A percentile compares a stretch with the other conserved stretches of the same genome.
Evolutionary conservation across 495 filamentous ascomycete genomes (phyloP).

Genomic region (Xylaria bambusicola): DNA sequence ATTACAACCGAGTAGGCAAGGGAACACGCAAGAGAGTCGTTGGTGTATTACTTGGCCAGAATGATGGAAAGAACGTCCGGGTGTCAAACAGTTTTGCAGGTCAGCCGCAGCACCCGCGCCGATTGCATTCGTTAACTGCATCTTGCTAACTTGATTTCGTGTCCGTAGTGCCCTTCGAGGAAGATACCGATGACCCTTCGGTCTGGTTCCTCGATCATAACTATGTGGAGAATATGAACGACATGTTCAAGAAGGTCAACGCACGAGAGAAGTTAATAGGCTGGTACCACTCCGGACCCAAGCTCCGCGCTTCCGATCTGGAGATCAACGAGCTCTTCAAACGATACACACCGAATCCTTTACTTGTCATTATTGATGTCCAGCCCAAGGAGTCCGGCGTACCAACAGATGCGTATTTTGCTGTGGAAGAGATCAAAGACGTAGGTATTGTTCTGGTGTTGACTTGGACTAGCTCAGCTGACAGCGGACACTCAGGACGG

Average conservation of each 20-base stretch:
- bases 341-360: constrained; percentile 93
- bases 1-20: constrained; percentile 88
- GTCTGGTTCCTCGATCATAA: constrained; percentile 99
- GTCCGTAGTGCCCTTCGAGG: constrained; percentile 87
- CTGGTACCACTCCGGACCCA: constrained; percentile 99
- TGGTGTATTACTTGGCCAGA: constrained; percentile 92
- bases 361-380: constrained; percentile 97
- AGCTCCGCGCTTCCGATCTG: constrained; percentile 93
- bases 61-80: constrained; percentile 88
- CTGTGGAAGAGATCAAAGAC: constrained; percentile 99
- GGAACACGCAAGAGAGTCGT: constrained; percentile 89
- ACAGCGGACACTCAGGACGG: constrained; percentile 69
- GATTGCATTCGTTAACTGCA: background rate
- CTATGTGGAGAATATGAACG: constrained; percentile 98
- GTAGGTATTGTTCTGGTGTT: constrained; percentile 54
- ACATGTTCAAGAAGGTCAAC: constrained; percentile 99
- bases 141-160: constrained; percentile 18
- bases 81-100: constrained; percentile 99
- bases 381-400: constrained; percentile 98
- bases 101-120: constrained; percentile 42
- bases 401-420: constrained; percentile 98
- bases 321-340: constrained; percentile 99
- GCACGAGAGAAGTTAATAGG: constrained; percentile 97
- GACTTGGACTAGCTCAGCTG: constrained; percentile 17
- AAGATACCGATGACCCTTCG: constrained; percentile 96